Evolutionary conservation across 805 yeast species (phyloP), one percentile per base, ranked within the genome.

Genomic region (Saccharomycopsis lassenensis): DNA sequence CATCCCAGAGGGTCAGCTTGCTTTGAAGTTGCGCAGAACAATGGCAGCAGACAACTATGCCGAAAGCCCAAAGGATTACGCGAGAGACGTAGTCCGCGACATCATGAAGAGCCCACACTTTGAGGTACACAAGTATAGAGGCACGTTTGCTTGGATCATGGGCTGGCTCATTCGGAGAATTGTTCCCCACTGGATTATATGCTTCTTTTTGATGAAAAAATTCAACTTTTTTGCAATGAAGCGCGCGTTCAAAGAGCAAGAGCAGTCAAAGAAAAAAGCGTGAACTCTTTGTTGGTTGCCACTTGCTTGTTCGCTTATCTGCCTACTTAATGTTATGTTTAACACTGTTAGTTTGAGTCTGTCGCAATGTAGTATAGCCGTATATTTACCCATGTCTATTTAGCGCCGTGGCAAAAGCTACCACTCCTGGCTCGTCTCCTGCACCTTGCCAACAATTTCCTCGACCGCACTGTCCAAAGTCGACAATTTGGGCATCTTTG

Each of bases 21-120:
- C 77, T 0, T 58, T 77, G 41, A 57, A 51, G 17, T 56, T 51
- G 27, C 64, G 89, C 52, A 68, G 69, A 46, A 53, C 61, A 31
- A 74, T 81, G 81, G 74, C 83, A 0, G 64, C 51, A 24, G 61
- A 67, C 12, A 70, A 71, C 53, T 56, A 57, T 15, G 89, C 91
- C 19, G 71, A 76, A 69, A 36, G 57, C 1, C 67, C 83, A 0
- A 73, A 65, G n/a, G 52, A 36, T 1, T 82, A 75, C 49, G 85
- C 85, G 1, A 47, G 48, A 14, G 50, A 61, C 31, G 73, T 79
- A 1, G 71, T 71, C n/a, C 50, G 54, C 26, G 81, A 75, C 45
- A 58, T 77, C 20, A 45, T 59, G 27, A 46, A 49, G 4, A 17
- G 38, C 2, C 29, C 46, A 0, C 48, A 45, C 2, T 64, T 58